Percentiles rank a stretch among this genome's conserved stretches.
These are phyloP conservation scores for Clonostachys rosea DNA, from an alignment of 2,329 filamentous ascomycete species.

Conservation along the genomic window DNA sequence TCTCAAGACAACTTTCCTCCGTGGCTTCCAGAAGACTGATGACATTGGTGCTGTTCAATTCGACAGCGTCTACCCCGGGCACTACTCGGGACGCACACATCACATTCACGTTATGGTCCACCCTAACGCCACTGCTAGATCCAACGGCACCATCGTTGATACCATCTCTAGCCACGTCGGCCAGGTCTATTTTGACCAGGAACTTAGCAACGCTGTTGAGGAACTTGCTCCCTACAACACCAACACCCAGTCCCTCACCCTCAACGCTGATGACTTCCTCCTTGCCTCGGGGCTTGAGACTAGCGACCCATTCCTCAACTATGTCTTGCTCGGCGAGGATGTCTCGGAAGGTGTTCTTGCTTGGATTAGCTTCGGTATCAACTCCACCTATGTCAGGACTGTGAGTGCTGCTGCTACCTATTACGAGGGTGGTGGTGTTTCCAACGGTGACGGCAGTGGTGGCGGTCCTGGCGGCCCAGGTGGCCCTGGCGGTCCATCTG, in stretches of 20 bases:
- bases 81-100: slow-evolving; percentile 36
- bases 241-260: slow-evolving; percentile 79
- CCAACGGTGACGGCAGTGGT: too few relatives aligned
- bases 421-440: too few relatives aligned
- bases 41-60: slow-evolving; percentile 35
- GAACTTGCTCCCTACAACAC: slow-evolving; percentile 66
- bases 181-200: slow-evolving; percentile 61
- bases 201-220: slow-evolving; percentile 32
- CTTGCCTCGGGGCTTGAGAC: slow-evolving; percentile 37
- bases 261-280: slow-evolving; percentile 51
- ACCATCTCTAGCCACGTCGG: slow-evolving; percentile 51
- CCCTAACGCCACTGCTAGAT: slow-evolving; percentile 20
- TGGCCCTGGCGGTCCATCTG: not conserved
- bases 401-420: too few relatives aligned
- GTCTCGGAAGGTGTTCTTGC: slow-evolving; percentile 46
- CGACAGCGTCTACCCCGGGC: slow-evolving; percentile 35
- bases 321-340: slow-evolving; percentile 49
- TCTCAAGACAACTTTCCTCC: slow-evolving; percentile 22
- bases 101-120: slow-evolving; percentile 41
- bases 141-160: slow-evolving; percentile 24
- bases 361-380: slow-evolving; percentile 49
- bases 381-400: slow-evolving; percentile 14
- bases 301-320: slow-evolving; percentile 54
- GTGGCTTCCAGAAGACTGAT: slow-evolving; percentile 31
- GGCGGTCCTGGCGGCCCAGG: too few relatives aligned